Percentiles rank a stretch among this genome's conserved stretches.
Conservation (phyloP, 495 filamentous ascomycete species). For the Choiromyces venosus region DNA sequence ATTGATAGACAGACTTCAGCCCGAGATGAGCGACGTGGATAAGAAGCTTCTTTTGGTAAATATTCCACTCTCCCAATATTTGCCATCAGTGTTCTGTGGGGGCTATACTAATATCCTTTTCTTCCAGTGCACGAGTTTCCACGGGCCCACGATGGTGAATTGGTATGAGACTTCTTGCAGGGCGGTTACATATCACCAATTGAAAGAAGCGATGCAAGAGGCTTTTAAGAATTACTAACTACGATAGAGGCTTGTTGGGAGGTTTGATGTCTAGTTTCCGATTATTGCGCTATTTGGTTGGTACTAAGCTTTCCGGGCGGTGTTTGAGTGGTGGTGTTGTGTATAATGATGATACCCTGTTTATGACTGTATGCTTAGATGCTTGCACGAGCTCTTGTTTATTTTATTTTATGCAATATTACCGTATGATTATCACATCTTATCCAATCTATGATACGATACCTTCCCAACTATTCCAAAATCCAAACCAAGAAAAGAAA, state of each 20-base stretch:
- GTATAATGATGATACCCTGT: neutral
- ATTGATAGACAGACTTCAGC: conserved; percentile 14
- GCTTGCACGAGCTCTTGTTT: neutral
- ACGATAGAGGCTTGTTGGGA: neutral
- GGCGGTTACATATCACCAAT: neutral
- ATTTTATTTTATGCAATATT: neutral
- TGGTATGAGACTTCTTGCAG: neutral
- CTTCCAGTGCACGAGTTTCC: neutral
- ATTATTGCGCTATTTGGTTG: neutral
- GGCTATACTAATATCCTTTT: neutral
- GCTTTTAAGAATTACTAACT: neutral
- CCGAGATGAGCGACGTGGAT: conserved; percentile 12
- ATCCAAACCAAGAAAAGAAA: neutral
- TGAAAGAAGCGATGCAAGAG: neutral
- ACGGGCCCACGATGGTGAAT: neutral
- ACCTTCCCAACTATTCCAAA: neutral
- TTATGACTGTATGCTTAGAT: neutral
- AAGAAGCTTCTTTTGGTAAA: conserved; percentile 15
- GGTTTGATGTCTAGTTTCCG: neutral
- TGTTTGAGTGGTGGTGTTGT: neutral
- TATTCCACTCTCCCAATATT: neutral
- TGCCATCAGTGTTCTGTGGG: neutral
- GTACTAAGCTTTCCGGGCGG: neutral
- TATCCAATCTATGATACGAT: neutral
- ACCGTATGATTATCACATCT: neutral